Conservation (phyloP, 306 rosid genomes). For the Dalbergia oliveri region DNA sequence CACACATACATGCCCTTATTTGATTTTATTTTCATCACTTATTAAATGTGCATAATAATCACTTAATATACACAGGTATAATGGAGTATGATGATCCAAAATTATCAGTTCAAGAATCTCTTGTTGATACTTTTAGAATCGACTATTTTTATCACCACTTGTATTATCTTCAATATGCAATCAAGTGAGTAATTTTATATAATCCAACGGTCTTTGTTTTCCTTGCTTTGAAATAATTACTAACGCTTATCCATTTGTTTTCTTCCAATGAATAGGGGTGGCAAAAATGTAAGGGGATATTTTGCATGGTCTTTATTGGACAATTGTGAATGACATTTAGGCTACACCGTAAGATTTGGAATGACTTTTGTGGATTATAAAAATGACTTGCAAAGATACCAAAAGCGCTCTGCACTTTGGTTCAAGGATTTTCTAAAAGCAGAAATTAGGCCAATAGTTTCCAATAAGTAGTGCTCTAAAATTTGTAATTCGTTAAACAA, state of each 20-base stretch:
- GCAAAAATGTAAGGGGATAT: too few species aligned
- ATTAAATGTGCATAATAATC: not conserved
- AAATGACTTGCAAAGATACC: too few species aligned
- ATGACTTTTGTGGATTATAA: too few species aligned
- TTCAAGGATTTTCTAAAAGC: too few species aligned
- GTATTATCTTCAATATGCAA: conserved; percentile 54
- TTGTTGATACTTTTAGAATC: conserved; percentile 58
- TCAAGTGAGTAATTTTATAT: conserved; percentile 46
- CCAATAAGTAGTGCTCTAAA: not conserved
- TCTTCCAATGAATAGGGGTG: too few species aligned
- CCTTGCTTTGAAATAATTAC: too few species aligned
- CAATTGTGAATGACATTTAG: too few species aligned
- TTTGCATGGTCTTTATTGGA: too few species aligned
- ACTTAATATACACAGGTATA: conserved; percentile 47
- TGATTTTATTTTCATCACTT: not conserved
- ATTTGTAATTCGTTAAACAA: not conserved
- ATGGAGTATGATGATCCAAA: conserved; percentile 58
- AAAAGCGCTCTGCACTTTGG: too few species aligned
- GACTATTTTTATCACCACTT: conserved; percentile 60
- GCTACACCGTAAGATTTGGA: too few species aligned
- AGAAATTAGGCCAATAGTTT: not conserved
- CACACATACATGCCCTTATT: not conserved
- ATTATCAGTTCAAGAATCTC: conserved; percentile 52
- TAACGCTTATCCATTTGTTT: too few species aligned
- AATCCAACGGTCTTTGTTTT: too few species aligned